Conservation (phyloP, 352 stramenopile genomes). For the Phytophthora tentaculata region DNA sequence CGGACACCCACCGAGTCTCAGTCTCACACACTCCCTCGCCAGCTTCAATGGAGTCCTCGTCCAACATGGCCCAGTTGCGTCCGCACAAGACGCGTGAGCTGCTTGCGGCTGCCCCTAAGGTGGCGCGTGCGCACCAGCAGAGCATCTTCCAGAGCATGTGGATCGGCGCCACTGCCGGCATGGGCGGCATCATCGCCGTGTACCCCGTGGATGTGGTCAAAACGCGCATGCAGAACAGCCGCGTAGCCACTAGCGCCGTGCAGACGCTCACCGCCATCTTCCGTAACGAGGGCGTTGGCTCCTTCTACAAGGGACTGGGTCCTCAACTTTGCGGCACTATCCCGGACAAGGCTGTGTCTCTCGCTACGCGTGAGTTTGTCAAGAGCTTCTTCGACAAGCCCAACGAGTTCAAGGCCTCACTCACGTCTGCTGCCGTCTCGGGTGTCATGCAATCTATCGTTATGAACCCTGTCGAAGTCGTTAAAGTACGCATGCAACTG, state of each 20-base stretch:
- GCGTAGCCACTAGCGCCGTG: conserved; percentile 57
- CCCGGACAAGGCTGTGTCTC: conserved; percentile 82
- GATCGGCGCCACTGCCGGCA: conserved; percentile 79
- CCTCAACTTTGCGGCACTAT: conserved; percentile 79
- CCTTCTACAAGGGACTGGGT: conserved; percentile 83
- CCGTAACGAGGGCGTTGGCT: conserved; percentile 61
- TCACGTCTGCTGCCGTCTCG: conserved; percentile 70
- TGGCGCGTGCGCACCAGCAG: conserved; percentile 42
- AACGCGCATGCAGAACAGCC: conserved; percentile 85
- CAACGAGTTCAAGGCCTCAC: conserved; percentile 73
- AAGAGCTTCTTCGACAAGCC: conserved; percentile 78
- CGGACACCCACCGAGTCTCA: conserved; percentile 3
- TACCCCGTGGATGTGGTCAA: conserved; percentile 88
- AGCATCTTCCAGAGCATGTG: conserved; percentile 82
- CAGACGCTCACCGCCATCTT: conserved; percentile 68
- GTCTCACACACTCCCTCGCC: neutral
- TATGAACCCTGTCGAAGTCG: conserved; percentile 86
- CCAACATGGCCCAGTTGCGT: conserved; percentile 32
- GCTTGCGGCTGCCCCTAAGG: conserved; percentile 31
- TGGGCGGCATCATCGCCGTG: conserved; percentile 83
- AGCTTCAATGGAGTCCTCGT: conserved; percentile 34
- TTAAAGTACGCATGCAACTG: conserved; percentile 87
- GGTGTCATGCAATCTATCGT: conserved; percentile 79
- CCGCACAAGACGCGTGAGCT: conserved; percentile 45
- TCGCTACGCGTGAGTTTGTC: conserved; percentile 81